Conservation (phyloP, 495 filamentous ascomycete species). For the Tuber borchii region DNA sequence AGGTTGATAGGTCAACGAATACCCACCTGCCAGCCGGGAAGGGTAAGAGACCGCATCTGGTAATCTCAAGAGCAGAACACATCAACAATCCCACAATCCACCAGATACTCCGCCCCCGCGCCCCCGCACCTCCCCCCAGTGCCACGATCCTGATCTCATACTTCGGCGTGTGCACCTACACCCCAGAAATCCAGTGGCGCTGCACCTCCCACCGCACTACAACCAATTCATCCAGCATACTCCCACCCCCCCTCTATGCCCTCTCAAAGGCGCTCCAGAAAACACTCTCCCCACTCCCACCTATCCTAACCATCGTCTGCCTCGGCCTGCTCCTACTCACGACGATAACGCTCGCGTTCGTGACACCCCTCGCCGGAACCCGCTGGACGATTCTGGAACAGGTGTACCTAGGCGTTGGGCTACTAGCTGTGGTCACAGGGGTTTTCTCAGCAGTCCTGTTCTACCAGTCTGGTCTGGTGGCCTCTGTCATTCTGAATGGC, state of each 20-base stretch:
- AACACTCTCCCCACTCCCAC: slow-evolving; percentile 27
- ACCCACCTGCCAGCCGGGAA: background rate
- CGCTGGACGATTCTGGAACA: background rate
- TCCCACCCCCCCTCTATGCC: slow-evolving; percentile 1
- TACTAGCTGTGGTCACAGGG: background rate
- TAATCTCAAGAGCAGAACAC: background rate
- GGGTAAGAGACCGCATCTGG: background rate
- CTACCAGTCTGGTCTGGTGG: slow-evolving; percentile 4
- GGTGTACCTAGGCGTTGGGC: background rate
- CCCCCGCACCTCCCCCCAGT: background rate
- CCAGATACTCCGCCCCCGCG: background rate
- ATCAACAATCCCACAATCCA: background rate
- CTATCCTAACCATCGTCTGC: slow-evolving; percentile 19
- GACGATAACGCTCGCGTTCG: background rate
- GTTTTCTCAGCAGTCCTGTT: slow-evolving; percentile 28
- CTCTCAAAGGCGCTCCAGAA: slow-evolving; percentile 22
- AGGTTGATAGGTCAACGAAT: background rate
- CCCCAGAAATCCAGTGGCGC: slow-evolving; percentile 14
- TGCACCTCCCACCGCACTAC: slow-evolving; percentile 17
- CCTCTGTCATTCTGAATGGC: background rate
- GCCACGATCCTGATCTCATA: slow-evolving; percentile 18
- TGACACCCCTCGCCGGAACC: background rate
- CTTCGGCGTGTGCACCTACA: slow-evolving; percentile 24
- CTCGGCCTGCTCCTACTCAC: slow-evolving; percentile 20
- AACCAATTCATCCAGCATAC: background rate